These are phyloP conservation scores for Sporothrix sp. DNA, from an alignment of 2,329 filamentous ascomycete genomes.

Conservation along the genomic window DNA sequence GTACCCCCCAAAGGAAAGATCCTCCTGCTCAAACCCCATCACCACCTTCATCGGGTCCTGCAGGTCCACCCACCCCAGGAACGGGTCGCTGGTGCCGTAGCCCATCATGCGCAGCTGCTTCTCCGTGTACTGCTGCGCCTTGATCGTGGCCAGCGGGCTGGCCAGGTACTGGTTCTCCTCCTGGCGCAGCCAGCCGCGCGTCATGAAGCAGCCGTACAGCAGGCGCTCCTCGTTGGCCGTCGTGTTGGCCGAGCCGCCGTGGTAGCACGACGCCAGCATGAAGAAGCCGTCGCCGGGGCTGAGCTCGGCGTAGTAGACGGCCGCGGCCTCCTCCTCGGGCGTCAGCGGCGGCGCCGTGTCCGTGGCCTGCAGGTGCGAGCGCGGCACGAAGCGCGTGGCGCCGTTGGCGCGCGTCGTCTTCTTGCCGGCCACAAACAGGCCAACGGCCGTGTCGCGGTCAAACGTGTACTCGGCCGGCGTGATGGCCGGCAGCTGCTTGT, in stretches of 20 bases:
- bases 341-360: slow-evolving; percentile 18
- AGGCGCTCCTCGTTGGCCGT: slow-evolving; percentile 17
- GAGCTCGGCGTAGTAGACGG: slow-evolving; percentile 19
- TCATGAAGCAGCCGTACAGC: slow-evolving; percentile 11
- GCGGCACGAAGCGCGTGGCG: slow-evolving; percentile 29
- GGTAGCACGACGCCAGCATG: slow-evolving; percentile 20
- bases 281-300: slow-evolving; percentile 20
- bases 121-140: too few species aligned
- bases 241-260: slow-evolving; percentile 22
- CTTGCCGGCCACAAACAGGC: slow-evolving; percentile 28
- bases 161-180: slow-evolving; percentile 21
- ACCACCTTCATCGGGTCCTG: too few species aligned
- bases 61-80: too few species aligned
- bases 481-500: slow-evolving; percentile 16
- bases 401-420: slow-evolving; percentile 24
- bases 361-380: slow-evolving; percentile 26
- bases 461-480: slow-evolving; percentile 9
- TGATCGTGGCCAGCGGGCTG: slow-evolving; percentile 17
- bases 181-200: slow-evolving; percentile 11
- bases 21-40: too few species aligned
- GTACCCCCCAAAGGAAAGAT: too few species aligned
- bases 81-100: too few species aligned
- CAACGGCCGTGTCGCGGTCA: slow-evolving; percentile 21
- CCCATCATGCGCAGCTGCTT: slow-evolving; percentile 15
- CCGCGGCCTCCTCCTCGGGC: slow-evolving; percentile 13